Conservation (phyloP, 202 grass and related monocot genomes). For the Panicum virgatum region DNA sequence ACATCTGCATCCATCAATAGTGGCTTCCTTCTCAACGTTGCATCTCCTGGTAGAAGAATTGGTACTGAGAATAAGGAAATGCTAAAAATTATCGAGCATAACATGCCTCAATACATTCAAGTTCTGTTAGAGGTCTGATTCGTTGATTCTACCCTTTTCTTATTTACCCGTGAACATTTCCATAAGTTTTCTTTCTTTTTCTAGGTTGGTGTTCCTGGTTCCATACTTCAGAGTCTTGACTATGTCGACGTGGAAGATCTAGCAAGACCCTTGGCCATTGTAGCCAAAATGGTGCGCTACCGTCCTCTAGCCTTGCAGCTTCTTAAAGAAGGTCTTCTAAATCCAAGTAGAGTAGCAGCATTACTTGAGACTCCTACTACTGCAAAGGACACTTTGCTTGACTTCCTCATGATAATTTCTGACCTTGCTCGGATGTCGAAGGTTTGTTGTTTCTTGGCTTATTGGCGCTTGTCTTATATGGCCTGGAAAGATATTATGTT, state of each 20-base stretch:
- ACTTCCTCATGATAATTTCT: constrained; percentile 98
- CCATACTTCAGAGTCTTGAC: constrained; percentile 69
- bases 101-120: constrained; percentile 81
- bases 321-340: constrained; percentile 82
- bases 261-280: constrained; percentile 73
- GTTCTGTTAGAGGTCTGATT: constrained; percentile 63
- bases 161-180: constrained; percentile 14
- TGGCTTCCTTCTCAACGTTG: constrained; percentile 83
- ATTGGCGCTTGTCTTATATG: constrained; percentile 1
- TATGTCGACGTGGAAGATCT: constrained; percentile 70
- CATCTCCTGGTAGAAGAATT: constrained; percentile 77
- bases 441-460: constrained; percentile 49
- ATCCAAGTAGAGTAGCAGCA: constrained; percentile 61
- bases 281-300: constrained; percentile 96
- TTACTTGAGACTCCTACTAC: constrained; percentile 59
- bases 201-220: constrained; percentile 71
- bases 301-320: constrained; percentile 71
- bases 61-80: constrained; percentile 81
- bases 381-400: constrained; percentile 71
- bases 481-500: not conserved
- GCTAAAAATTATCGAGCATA: constrained; percentile 73
- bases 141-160: constrained; percentile 3
- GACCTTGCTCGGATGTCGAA: constrained; percentile 98
- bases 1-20: constrained; percentile 87
- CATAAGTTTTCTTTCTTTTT: constrained; percentile 33